Evolutionary conservation across 306 rosid species (phyloP).

Genomic region (Sechiopsis laciniata): DNA sequence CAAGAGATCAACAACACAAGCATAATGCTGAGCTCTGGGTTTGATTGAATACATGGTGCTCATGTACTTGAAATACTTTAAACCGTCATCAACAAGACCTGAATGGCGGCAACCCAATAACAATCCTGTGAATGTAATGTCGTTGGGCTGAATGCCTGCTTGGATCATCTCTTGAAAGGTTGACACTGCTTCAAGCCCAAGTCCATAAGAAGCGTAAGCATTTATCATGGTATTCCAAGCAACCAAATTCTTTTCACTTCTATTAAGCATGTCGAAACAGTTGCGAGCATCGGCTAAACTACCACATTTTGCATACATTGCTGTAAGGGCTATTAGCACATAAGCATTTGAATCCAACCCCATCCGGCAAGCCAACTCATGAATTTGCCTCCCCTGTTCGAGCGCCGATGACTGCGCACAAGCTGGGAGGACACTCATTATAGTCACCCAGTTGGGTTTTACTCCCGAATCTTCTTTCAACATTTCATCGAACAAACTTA

Average conservation of each 20-base stretch:
- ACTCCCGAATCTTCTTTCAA: too few species aligned
- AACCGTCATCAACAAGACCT: slow-evolving; percentile 58
- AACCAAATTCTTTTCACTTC: slow-evolving; percentile 35
- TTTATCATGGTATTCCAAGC: slow-evolving; percentile 47
- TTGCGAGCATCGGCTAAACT: too few species aligned
- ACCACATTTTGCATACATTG: too few species aligned
- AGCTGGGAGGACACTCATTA: too few species aligned
- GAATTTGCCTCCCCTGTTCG: too few species aligned
- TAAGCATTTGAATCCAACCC: too few species aligned
- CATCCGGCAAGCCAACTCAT: too few species aligned
- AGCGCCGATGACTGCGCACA: too few species aligned
- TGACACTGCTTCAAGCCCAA: not conserved
- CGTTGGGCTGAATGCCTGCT: slow-evolving; percentile 45
- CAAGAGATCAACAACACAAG: slow-evolving; percentile 78
- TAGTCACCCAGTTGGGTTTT: too few species aligned
- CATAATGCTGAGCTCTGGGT: slow-evolving; percentile 67
- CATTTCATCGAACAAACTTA: too few species aligned
- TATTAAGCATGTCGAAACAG: slow-evolving; percentile 38
- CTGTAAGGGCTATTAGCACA: too few species aligned
- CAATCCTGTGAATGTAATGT: slow-evolving; percentile 62
- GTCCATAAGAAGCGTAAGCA: slow-evolving; percentile 38
- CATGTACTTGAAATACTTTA: slow-evolving; percentile 56
- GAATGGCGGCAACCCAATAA: slow-evolving; percentile 70
- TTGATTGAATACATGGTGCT: slow-evolving; percentile 29
- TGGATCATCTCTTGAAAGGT: slow-evolving; percentile 57